Percentiles rank a stretch among this genome's conserved stretches.
Conservation (phyloP, 176 grass and related monocot genomes). For the Typha latifolia region DNA sequence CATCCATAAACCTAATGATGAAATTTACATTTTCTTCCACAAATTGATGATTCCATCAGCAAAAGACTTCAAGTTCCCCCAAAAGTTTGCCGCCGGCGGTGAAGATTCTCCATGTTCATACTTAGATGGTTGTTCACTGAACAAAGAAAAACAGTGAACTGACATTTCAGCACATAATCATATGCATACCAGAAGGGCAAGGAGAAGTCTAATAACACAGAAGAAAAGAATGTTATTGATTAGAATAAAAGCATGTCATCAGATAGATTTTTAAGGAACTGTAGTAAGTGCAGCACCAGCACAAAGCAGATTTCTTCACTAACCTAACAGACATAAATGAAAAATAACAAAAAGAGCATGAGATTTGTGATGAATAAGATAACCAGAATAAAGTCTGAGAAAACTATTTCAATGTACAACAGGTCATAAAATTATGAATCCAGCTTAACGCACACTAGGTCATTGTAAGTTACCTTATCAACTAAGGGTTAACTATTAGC, state of each 20-base stretch:
- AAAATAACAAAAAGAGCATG: too few species aligned
- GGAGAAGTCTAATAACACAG: background rate
- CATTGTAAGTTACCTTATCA: too few species aligned
- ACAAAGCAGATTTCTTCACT: too few species aligned
- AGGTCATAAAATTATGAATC: too few species aligned
- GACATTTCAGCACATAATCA: background rate
- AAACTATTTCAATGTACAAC: too few species aligned
- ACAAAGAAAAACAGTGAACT: conserved; percentile 15
- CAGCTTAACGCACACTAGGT: too few species aligned
- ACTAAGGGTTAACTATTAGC: too few species aligned
- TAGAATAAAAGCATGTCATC: background rate
- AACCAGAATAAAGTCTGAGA: too few species aligned
- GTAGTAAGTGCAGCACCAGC: too few species aligned
- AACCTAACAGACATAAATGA: too few species aligned
- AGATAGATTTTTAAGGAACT: too few species aligned
- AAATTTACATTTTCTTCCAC: conserved; percentile 55
- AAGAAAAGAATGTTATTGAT: background rate
- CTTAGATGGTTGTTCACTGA: conserved; percentile 29
- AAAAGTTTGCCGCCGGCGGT: conserved; percentile 18
- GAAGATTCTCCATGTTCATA: conserved; percentile 19
- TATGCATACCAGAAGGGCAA: background rate
- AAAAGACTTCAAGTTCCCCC: conserved; percentile 59
- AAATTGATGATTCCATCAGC: conserved; percentile 52
- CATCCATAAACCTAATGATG: conserved; percentile 3
- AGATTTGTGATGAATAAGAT: too few species aligned